phyloP scores from a whole-genome alignment of 1,139 yeast species.

The Casaregolazyma lundiana region DNA sequence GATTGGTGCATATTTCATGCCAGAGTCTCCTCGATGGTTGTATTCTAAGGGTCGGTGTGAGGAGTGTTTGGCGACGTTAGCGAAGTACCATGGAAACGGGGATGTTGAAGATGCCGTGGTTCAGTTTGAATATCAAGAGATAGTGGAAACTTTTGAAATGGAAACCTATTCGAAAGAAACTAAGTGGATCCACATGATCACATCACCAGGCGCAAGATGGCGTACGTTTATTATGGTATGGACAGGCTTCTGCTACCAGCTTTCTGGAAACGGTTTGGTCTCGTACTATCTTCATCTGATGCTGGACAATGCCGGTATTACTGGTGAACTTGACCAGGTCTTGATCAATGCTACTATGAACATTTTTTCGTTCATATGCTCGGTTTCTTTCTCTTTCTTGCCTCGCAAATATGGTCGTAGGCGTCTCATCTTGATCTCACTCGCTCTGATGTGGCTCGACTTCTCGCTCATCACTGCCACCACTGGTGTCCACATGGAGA shows the following conservation, averaged over 20 bases:
- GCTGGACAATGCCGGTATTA: conserved; percentile 26
- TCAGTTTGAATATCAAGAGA: conserved; percentile 23
- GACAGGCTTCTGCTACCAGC: conserved; percentile 37
- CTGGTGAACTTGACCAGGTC: conserved; percentile 36
- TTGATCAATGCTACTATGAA: conserved; percentile 24
- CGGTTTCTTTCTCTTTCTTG: conserved; percentile 32
- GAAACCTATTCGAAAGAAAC: conserved; percentile 16
- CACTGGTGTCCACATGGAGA: conserved; percentile 24
- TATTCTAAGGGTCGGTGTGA: conserved; percentile 48
- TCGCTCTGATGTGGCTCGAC: conserved; percentile 25
- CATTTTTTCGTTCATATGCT: conserved; percentile 37
- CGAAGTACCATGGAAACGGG: conserved; percentile 26
- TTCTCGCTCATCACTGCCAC: conserved; percentile 25
- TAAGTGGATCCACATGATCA: conserved; percentile 36
- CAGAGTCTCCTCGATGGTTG: conserved; percentile 67
- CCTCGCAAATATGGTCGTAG: conserved; percentile 38
- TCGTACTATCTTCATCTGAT: conserved; percentile 45
- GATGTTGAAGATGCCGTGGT: conserved; percentile 20
- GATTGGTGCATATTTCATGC: conserved; percentile 52
- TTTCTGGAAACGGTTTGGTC: conserved; percentile 40
- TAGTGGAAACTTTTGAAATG: conserved; percentile 16
- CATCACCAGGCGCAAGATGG: conserved; percentile 35
- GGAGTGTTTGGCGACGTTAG: conserved; percentile 42
- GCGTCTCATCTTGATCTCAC: conserved; percentile 26
- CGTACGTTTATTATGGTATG: conserved; percentile 34